A percentile compares a stretch with the other conserved stretches of the same genome.
These are phyloP conservation scores for Saitozyma podzolica DNA, from an alignment of 768 basidiomycete genomes.

Conservation along the genomic window DNA sequence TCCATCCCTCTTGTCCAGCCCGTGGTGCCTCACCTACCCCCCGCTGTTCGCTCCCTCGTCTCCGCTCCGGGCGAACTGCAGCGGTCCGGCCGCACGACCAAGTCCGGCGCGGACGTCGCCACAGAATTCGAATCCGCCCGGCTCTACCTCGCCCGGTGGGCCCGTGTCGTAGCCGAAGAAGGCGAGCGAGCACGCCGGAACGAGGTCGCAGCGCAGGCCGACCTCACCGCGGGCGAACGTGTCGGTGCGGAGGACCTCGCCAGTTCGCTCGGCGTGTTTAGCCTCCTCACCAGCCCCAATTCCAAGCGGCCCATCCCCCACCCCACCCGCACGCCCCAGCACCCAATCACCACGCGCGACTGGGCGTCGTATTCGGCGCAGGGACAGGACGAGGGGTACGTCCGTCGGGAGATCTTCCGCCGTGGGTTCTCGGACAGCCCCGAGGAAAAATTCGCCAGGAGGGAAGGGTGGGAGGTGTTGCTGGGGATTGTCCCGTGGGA, in stretches of 20 bases:
- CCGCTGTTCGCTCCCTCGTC: constrained; percentile 86
- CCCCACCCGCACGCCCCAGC: constrained; percentile 72
- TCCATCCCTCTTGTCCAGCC: constrained; percentile 95
- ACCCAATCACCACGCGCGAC: constrained; percentile 70
- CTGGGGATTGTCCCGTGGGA: constrained; percentile 84
- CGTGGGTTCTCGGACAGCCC: constrained; percentile 39
- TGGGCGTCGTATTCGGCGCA: constrained; percentile 62
- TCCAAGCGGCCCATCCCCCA: constrained; percentile 42
- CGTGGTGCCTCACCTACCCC: constrained; percentile 91
- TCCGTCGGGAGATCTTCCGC: constrained; percentile 51
- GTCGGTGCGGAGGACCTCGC: constrained; percentile 45
- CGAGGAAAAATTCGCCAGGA: constrained; percentile 55
- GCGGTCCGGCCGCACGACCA: constrained; percentile 76
- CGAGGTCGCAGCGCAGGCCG: constrained; percentile 59
- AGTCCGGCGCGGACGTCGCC: constrained; percentile 55
- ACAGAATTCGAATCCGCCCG: constrained; percentile 95
- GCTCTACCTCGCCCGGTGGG: constrained; percentile 96
- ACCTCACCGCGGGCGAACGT: neutral
- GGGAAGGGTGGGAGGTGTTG: constrained; percentile 85
- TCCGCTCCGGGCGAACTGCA: constrained; percentile 77
- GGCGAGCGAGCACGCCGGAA: constrained; percentile 82
- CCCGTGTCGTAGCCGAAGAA: constrained; percentile 89
- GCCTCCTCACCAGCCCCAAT: constrained; percentile 32
- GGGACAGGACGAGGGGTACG: constrained; percentile 43
- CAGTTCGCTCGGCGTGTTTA: constrained; percentile 42